Evolutionary conservation across 331 rosid species (phyloP), one percentile per base, ranked within the genome.

Genomic region (Arachis monticola): DNA sequence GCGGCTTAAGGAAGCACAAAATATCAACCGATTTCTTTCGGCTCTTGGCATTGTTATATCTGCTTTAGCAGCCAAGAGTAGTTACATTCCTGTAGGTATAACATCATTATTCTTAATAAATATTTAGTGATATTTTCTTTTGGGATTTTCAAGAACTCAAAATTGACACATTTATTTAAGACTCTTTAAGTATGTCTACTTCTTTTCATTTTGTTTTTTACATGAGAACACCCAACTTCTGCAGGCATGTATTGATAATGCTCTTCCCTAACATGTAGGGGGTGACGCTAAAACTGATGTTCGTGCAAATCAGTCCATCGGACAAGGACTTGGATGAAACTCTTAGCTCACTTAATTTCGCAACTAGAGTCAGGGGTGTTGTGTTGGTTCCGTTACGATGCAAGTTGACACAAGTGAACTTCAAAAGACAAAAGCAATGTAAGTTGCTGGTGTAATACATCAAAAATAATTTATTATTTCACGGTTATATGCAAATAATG

Each of bases 271-370:
- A 79, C 62, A 74, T 74, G 44, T 84, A 92, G 97, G 97, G 56
- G 97, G 97, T 52, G 93, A 92, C 69, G 78, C 97, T 69, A 92
- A 92, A 85, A 86, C 97, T 92, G 79, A 92, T 92, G 97, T 85
- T 92, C 79, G 96, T 92, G 71, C 97, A 92, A 86, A 86, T 92
- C 69, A 92, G 97, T 80, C 97, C 97, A 63, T 92, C 97, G 3
- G 93, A 92, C 78, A 90, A 88, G 82, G 97, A 92, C 51, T 40
- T 84, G 70, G 89, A 91, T 60, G 97, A 92, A 84, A 92, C 97
- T 69, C 17, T 92, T 60, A 92, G 97, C 80, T 92, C 97, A 52
- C 79, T 92, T 53, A 89, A 86, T 79, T 92, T 92, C 22, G 22
- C 22, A 17, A 17, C 22, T 17, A 17, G 22, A 17, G 22, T 17